A percentile compares a stretch with the other conserved stretches of the same genome.
phyloP scores from a whole-genome alignment of 2,329 filamentous ascomycete species.

The Botrytis sinoallii region DNA sequence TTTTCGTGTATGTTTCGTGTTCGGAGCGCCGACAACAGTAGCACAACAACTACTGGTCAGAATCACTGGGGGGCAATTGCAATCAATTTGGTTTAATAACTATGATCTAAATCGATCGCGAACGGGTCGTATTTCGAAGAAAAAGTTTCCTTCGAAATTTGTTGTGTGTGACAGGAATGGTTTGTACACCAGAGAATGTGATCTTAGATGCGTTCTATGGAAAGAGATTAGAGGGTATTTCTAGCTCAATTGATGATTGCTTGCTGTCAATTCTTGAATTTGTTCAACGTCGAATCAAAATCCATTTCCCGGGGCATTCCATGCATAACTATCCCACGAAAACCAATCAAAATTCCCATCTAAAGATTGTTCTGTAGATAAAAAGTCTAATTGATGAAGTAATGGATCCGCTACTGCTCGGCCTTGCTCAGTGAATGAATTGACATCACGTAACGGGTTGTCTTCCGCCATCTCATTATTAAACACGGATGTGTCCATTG shows the following conservation, averaged over 20 bases:
- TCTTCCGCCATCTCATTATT: neutral
- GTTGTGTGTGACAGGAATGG: neutral
- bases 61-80: too few species aligned
- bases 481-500: conserved; percentile 16
- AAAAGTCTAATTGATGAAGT: conserved; percentile 6
- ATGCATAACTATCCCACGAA: conserved; percentile 20
- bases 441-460: neutral
- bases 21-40: too few species aligned
- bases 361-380: conserved; percentile 11
- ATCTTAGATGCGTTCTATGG: neutral
- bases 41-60: too few species aligned
- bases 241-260: neutral
- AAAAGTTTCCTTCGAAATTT: too few species aligned
- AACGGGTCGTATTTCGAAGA: too few species aligned
- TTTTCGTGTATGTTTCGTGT: too few species aligned
- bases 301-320: neutral
- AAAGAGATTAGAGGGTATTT: neutral
- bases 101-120: too few species aligned
- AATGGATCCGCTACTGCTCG: neutral
- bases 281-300: neutral
- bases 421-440: neutral
- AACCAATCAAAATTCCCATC: conserved; percentile 23
- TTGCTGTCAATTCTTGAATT: too few species aligned
- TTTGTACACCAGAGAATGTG: neutral
- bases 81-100: too few species aligned